phyloP scores from a whole-genome alignment of 306 rosid species.

The Rosa multiflora region DNA sequence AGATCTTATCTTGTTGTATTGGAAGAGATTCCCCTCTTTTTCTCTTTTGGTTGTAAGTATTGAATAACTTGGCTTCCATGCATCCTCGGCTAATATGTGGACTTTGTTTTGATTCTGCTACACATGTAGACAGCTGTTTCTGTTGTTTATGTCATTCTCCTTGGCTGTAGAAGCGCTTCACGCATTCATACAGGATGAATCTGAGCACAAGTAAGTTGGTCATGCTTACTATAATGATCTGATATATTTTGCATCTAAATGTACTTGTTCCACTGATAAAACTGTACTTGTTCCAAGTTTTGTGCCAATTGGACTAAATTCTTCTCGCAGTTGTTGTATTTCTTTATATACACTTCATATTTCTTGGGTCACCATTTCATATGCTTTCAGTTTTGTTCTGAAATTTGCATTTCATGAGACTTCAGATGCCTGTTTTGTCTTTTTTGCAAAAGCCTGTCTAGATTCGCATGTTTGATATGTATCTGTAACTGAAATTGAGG shows the following conservation, averaged over 20 bases:
- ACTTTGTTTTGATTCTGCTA: slow-evolving; percentile 48
- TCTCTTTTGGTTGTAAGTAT: not conserved
- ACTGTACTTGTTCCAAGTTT: not conserved
- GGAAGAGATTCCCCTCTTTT: not conserved
- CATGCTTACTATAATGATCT: slow-evolving; percentile 5
- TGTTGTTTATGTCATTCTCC: slow-evolving; percentile 95
- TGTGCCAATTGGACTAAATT: not conserved
- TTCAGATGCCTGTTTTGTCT: not conserved
- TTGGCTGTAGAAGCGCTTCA: slow-evolving; percentile 98
- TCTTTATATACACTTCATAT: not conserved
- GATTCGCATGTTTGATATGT: not conserved
- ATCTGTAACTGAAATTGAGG: slow-evolving; percentile 2
- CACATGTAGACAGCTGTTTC: slow-evolving; percentile 98
- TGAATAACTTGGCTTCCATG: not conserved
- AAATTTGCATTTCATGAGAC: not conserved
- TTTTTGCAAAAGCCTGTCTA: not conserved
- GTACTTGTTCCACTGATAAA: not conserved
- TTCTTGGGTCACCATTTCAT: not conserved
- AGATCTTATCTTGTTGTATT: not conserved
- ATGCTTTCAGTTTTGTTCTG: not conserved
- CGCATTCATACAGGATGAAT: slow-evolving; percentile 96
- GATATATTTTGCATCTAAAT: not conserved
- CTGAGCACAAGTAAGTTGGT: slow-evolving; percentile 96
- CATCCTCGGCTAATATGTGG: slow-evolving; percentile 50
- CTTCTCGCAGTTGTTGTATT: not conserved